phyloP scores from a whole-genome alignment of 1,139 yeast genomes.

The Candida sanyaensis region DNA sequence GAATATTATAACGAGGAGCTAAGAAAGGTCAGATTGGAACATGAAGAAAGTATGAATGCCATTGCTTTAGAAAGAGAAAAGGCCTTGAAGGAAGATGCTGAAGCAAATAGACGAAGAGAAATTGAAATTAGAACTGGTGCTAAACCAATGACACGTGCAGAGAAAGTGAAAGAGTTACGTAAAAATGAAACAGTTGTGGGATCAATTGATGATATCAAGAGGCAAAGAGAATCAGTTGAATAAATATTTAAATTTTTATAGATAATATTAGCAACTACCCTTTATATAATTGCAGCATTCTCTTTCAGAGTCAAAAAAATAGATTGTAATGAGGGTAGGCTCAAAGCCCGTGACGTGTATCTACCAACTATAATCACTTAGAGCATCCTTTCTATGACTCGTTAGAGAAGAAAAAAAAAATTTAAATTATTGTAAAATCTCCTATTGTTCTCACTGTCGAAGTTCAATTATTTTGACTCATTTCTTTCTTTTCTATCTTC shows the following conservation, averaged over 20 bases:
- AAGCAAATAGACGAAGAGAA: conserved; percentile 42
- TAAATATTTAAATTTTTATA: background rate
- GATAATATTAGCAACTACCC: background rate
- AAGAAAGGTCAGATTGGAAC: conserved; percentile 46
- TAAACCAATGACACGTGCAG: conserved; percentile 49
- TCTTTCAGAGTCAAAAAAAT: background rate
- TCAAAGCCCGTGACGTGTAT: background rate
- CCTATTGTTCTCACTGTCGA: too few species aligned
- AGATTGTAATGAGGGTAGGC: too few species aligned
- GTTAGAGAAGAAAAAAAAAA: background rate
- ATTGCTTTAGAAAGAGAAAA: conserved; percentile 52
- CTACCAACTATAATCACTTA: background rate
- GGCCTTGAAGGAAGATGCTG: conserved; percentile 59
- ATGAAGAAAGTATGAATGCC: conserved; percentile 53
- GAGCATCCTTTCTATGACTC: background rate
- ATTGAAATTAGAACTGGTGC: conserved; percentile 45
- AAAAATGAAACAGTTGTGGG: conserved; percentile 73
- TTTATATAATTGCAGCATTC: background rate
- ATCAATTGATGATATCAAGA: conserved; percentile 47
- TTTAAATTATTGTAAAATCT: too few species aligned
- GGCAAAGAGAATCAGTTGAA: conserved; percentile 12
- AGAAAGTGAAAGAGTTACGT: conserved; percentile 56
- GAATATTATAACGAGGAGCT: conserved; percentile 57
- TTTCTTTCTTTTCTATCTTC: background rate
- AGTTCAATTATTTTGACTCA: too few species aligned